phyloP scores from a whole-genome alignment of 2,329 filamentous ascomycete species.

The Hymenotorrendiella dingleyae region DNA sequence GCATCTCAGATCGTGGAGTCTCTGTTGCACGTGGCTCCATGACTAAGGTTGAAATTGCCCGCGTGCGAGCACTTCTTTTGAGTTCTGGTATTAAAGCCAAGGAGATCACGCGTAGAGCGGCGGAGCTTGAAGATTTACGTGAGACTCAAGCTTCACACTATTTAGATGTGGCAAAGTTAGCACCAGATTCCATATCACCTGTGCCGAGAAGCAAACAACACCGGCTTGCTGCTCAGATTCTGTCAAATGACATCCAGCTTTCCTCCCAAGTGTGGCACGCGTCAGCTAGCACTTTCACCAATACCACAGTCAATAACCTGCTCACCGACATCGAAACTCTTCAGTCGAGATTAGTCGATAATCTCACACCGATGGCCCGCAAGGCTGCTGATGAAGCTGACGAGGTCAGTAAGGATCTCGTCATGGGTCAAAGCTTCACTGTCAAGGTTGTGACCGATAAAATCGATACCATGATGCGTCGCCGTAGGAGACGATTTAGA shows the following conservation, averaged over 20 bases:
- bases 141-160: conserved; percentile 14
- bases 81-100: conserved; percentile 86
- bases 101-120: conserved; percentile 64
- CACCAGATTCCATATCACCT: conserved; percentile 9
- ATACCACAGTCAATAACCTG: conserved; percentile 49
- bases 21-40: conserved; percentile 38
- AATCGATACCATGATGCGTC: conserved; percentile 69
- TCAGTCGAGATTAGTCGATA: conserved; percentile 34
- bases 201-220: conserved; percentile 31
- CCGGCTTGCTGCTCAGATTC: conserved; percentile 45
- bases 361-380: conserved; percentile 54
- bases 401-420: conserved; percentile 68
- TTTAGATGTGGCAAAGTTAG: conserved; percentile 21
- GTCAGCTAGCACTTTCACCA: conserved; percentile 52
- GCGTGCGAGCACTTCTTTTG: conserved; percentile 70
- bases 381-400: conserved; percentile 73
- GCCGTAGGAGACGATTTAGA: conserved; percentile 60
- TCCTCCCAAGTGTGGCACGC: conserved; percentile 45
- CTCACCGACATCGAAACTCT: conserved; percentile 36
- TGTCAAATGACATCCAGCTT: conserved; percentile 41
- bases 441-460: conserved; percentile 76
- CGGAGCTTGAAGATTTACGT: conserved; percentile 23
- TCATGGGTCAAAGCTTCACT: conserved; percentile 68
- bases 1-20: conserved; percentile 40
- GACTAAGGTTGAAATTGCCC: conserved; percentile 69